A percentile compares a stretch with the other conserved stretches of the same genome.
Conservation (phyloP, 495 filamentous ascomycete genomes). For the Evansstolkia leycettana region DNA sequence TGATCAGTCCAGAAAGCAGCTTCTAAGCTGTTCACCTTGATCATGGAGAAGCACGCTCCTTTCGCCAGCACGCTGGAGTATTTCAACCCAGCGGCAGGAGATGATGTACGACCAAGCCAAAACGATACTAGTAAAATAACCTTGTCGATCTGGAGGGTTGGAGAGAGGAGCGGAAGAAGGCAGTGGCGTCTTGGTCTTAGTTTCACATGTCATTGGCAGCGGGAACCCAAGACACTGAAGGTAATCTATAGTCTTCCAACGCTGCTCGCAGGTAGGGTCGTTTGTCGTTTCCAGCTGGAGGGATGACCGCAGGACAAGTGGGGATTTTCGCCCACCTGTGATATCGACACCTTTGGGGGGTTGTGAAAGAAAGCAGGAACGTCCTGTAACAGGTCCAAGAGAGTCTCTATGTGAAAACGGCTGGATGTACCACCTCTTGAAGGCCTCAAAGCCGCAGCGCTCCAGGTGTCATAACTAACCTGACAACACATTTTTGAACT, state of each 20-base stretch:
- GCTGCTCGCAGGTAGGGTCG: conserved; percentile 4
- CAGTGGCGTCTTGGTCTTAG: conserved; percentile 1
- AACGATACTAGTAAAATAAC: conserved; percentile 9
- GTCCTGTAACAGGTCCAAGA: conserved; percentile 1
- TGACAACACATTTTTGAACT: conserved; percentile 1
- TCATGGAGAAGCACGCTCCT: conserved; percentile 3
- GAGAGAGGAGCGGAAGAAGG: background rate
- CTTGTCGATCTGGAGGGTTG: background rate
- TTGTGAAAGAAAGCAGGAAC: conserved; percentile 4
- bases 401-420: background rate
- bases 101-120: conserved; percentile 12
- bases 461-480: conserved; percentile 1
- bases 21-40: conserved; percentile 1
- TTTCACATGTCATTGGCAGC: conserved; percentile 1
- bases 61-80: conserved; percentile 7
- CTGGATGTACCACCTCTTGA: background rate
- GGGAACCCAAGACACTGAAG: conserved; percentile 6
- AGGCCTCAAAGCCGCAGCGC: background rate
- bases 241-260: conserved; percentile 7
- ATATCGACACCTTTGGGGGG: conserved; percentile 2
- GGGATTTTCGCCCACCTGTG: background rate
- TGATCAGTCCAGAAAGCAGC: conserved; percentile 6
- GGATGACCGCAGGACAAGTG: conserved; percentile 2
- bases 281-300: conserved; percentile 6
- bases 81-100: conserved; percentile 13